phyloP scores from a whole-genome alignment of 2,329 filamentous ascomycete genomes.

The Talaromyces sp. region DNA sequence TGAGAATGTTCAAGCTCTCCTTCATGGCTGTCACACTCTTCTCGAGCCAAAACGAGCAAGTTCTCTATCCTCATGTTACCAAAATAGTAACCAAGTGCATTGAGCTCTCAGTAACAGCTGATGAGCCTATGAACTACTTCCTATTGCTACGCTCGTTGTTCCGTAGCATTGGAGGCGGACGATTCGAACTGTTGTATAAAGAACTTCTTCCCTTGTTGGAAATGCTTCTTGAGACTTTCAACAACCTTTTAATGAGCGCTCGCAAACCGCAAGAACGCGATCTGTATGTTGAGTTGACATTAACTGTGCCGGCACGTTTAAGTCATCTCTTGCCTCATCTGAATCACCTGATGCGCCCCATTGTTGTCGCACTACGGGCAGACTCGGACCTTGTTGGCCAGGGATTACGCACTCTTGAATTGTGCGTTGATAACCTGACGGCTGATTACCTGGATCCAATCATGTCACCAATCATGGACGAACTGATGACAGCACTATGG shows the following conservation, averaged over 20 bases:
- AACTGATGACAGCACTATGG: conserved; percentile 95
- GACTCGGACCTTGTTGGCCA: conserved; percentile 93
- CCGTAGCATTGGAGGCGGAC: conserved; percentile 90
- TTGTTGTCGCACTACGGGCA: conserved; percentile 90
- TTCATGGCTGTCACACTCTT: conserved; percentile 99
- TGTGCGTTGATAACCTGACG: conserved; percentile 97
- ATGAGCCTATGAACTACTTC: conserved; percentile 99
- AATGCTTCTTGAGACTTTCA: conserved; percentile 95
- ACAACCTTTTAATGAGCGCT: conserved; percentile 86
- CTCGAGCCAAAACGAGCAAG: conserved; percentile 88
- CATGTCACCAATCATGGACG: conserved; percentile 98
- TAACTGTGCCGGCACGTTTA: conserved; percentile 89
- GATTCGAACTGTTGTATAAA: conserved; percentile 97
- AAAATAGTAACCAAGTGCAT: conserved; percentile 98
- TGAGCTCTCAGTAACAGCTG: conserved; percentile 87
- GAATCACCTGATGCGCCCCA: conserved; percentile 91
- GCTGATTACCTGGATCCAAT: conserved; percentile 97
- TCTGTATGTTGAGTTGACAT: conserved; percentile 91
- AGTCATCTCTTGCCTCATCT: conserved; percentile 94
- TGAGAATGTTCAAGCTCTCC: conserved; percentile 93
- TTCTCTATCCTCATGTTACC: conserved; percentile 90
- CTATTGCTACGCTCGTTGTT: conserved; percentile 87
- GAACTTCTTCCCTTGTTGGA: conserved; percentile 93
- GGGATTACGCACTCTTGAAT: conserved; percentile 83
- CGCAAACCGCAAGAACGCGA: conserved; percentile 87